A percentile compares a stretch with the other conserved stretches of the same genome.
These are phyloP conservation scores for Panaeolus papilionaceus DNA, from an alignment of 768 basidiomycete genomes.

Conservation along the genomic window DNA sequence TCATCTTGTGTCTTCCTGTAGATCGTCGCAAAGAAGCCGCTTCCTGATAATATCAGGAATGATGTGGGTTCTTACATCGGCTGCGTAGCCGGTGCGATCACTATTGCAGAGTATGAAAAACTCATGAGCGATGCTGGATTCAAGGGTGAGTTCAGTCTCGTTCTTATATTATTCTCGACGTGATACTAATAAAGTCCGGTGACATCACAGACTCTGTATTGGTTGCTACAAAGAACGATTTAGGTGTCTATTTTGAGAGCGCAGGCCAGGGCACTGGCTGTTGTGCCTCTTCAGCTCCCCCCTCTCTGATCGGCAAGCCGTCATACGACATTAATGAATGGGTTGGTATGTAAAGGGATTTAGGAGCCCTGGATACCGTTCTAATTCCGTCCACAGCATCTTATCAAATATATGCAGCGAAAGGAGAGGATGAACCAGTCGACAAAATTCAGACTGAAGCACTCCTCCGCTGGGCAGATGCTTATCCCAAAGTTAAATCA, in stretches of 20 bases:
- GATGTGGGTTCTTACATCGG: slow-evolving; percentile 48
- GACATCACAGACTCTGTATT: slow-evolving; percentile 43
- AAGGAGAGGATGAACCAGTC: slow-evolving; percentile 27
- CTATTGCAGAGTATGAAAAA: slow-evolving; percentile 41
- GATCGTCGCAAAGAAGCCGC: slow-evolving; percentile 53
- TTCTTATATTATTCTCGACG: neutral
- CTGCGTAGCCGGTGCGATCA: slow-evolving; percentile 55
- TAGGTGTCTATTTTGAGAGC: slow-evolving; percentile 41
- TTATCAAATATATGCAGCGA: slow-evolving; percentile 46
- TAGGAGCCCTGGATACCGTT: neutral
- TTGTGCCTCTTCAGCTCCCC: slow-evolving; percentile 20
- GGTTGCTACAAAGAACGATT: slow-evolving; percentile 45
- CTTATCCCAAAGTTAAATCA: slow-evolving; percentile 49
- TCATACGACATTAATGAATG: slow-evolving; percentile 49
- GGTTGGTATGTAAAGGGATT: slow-evolving; percentile 41
- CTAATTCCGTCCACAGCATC: neutral
- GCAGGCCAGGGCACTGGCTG: slow-evolving; percentile 22
- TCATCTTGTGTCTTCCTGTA: slow-evolving; percentile 24
- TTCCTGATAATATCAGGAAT: slow-evolving; percentile 48
- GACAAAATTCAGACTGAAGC: slow-evolving; percentile 27
- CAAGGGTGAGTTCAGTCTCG: slow-evolving; percentile 32
- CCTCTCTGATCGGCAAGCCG: slow-evolving; percentile 20
- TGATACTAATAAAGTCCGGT: neutral
- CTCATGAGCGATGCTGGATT: slow-evolving; percentile 49
- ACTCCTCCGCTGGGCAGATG: slow-evolving; percentile 60